Percentiles rank a stretch among this genome's conserved stretches.
Evolutionary conservation across 148 eudicot genomes (phyloP).

Genomic region (Bassia scoparia): DNA sequence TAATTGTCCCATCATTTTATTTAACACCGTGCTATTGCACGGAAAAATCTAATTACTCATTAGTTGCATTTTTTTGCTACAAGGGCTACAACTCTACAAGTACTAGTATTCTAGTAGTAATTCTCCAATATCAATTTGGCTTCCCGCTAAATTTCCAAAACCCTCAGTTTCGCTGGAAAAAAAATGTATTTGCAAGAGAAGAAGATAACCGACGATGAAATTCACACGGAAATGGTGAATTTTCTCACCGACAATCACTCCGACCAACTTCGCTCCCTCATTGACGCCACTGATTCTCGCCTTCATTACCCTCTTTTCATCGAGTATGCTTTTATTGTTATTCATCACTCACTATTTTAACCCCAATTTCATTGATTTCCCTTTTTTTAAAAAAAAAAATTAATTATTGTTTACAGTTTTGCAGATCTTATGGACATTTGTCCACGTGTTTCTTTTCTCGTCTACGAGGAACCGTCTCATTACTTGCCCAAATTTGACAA

Average conservation of each 20-base stretch:
- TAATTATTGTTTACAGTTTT: constrained; percentile 38
- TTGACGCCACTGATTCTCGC: constrained; percentile 62
- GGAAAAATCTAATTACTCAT: too few relatives aligned
- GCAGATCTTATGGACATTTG: constrained; percentile 67
- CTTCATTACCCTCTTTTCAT: constrained; percentile 82
- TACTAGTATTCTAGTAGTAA: too few relatives aligned
- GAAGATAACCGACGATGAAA: constrained; percentile 21
- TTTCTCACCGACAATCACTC: constrained; percentile 42
- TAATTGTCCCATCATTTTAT: too few relatives aligned
- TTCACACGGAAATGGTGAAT: constrained; percentile 42
- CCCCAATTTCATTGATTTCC: not conserved
- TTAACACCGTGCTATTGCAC: too few relatives aligned
- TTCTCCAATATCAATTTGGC: too few relatives aligned
- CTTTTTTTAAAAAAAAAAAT: not conserved
- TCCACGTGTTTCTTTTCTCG: constrained; percentile 43
- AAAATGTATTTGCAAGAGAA: constrained; percentile 16
- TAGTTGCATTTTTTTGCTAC: too few relatives aligned
- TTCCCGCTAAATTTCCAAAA: not conserved
- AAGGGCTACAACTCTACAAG: too few relatives aligned
- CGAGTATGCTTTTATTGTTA: constrained; percentile 50
- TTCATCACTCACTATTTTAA: not conserved
- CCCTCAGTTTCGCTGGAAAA: not conserved
- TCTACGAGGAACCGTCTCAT: constrained; percentile 48
- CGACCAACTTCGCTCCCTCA: constrained; percentile 56
- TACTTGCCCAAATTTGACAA: constrained; percentile 57